Evolutionary conservation across 2,329 filamentous ascomycete species (phyloP).

Genomic region (Pestalotiopsis sp.): DNA sequence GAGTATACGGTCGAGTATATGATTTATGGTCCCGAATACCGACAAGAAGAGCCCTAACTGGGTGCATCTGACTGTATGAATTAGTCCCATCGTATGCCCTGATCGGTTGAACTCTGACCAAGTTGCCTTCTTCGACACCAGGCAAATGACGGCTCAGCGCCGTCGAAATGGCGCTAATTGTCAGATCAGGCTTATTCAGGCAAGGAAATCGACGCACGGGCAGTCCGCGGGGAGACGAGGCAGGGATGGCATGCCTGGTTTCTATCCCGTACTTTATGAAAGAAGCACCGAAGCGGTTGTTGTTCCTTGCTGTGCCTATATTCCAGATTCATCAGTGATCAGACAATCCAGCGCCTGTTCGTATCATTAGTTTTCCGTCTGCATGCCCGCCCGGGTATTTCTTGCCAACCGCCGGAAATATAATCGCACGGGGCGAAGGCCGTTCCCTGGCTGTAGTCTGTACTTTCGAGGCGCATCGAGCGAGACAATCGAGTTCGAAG

Average conservation of each 20-base stretch:
- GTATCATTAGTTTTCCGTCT: too few relatives aligned
- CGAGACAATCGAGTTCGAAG: neutral
- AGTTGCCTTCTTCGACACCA: neutral
- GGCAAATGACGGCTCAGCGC: neutral
- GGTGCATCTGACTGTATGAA: neutral
- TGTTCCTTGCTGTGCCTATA: too few relatives aligned
- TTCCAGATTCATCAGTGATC: too few relatives aligned
- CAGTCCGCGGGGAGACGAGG: conserved; percentile 1
- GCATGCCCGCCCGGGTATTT: too few relatives aligned
- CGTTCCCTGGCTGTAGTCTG: neutral
- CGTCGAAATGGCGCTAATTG: neutral
- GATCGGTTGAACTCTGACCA: neutral
- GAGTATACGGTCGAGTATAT: too few relatives aligned
- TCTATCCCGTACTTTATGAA: neutral
- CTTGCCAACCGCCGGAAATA: too few relatives aligned
- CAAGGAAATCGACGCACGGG: conserved; percentile 9
- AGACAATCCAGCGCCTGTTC: too few relatives aligned
- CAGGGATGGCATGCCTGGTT: neutral
- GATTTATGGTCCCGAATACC: neutral
- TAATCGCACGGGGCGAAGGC: too few relatives aligned
- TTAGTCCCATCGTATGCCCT: neutral
- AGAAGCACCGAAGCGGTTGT: neutral
- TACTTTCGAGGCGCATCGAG: neutral
- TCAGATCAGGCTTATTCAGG: neutral
- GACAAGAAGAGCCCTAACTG: neutral